Conservation (phyloP, 2,329 filamentous ascomycete genomes). For the Beauveria bassiana region DNA sequence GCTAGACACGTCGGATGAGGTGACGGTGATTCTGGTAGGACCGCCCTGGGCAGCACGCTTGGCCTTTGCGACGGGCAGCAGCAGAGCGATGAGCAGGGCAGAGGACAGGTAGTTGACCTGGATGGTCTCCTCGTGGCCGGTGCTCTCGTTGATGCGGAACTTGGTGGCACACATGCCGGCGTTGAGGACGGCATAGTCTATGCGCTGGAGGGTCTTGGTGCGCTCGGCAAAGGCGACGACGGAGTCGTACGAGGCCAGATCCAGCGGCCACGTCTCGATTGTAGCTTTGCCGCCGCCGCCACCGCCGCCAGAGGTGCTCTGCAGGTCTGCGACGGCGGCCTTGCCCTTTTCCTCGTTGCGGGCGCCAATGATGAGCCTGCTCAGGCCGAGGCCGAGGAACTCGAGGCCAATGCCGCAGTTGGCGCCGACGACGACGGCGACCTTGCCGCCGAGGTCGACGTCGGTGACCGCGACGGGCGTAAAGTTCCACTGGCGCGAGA, state of each 20-base stretch:
- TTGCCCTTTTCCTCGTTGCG: conserved; percentile 24
- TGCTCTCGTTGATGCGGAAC: conserved; percentile 21
- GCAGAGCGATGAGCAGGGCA: conserved; percentile 36
- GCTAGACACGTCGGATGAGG: conserved; percentile 18
- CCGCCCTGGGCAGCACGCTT: conserved; percentile 13
- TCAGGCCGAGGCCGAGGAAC: conserved; percentile 23
- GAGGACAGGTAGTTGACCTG: conserved; percentile 44
- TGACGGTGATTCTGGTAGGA: conserved; percentile 16
- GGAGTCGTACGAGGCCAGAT: conserved; percentile 32
- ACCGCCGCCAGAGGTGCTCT: background rate
- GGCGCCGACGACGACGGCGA: conserved; percentile 26
- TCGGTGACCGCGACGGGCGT: background rate
- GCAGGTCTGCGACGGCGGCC: conserved; percentile 8
- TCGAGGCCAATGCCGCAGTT: conserved; percentile 29
- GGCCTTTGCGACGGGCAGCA: conserved; percentile 38
- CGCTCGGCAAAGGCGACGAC: conserved; percentile 29
- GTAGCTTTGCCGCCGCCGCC: no score
- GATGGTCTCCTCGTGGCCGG: conserved; percentile 32
- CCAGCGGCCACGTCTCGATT: conserved; percentile 27
- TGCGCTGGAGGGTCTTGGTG: conserved; percentile 21
- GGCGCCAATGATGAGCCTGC: conserved; percentile 27
- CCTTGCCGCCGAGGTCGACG: conserved; percentile 14
- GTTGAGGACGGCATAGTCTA: conserved; percentile 32
- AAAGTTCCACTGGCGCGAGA: conserved; percentile 5
- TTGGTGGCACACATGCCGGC: conserved; percentile 17